Base-by-base conservation (phyloP, 1,139 yeast genomes). In the Arxiozyma bovina region DNA sequence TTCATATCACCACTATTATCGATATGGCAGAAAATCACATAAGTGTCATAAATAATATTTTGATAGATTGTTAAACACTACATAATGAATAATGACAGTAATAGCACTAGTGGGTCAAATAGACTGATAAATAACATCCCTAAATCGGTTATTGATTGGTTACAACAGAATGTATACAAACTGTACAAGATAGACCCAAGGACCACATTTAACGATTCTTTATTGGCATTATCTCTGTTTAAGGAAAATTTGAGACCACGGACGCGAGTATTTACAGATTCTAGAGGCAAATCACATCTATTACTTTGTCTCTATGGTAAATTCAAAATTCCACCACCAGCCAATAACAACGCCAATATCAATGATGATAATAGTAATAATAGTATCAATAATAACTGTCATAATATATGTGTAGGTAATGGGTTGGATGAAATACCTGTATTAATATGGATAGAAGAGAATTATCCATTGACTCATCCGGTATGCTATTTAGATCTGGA, bases 381-480 rank as follows among this genome's bases (percentile, higher is more conserved):
- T 23, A 23, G 6, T 23, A 23, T 4, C 6, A 23, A 6, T 23
- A 23, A 23, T 23, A 23, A 6, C 8, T 2, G 11, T 27, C 5
- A 27, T 27, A 2, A 11, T 7, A 63, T 65, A 0, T 71, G 74
- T 18, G n/a, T 6, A 42, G 22, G 18, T 42, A 15, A 34, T 15
- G n/a, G 8, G 53, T 66, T 52, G 1, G 75, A 83, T n/a, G 90
- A 91, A 0, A 67, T 87, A 15, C 85, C 83, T 53, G 70, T 90
- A 1, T 82, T 82, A 56, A 70, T 90, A 3, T 90, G 96, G 96
- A 65, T 91, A 1, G 96, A 96, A 0, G 76, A 77, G 43, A 73
- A 76, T 30, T 88, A 87, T 63, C 96, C 96, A 0, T 64, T 63
- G 30, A 66, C 62, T 2, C 77, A 83, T 1, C 97, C 97, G 0